Percentiles rank a stretch among this genome's conserved stretches.
phyloP scores from a whole-genome alignment of 371 early-diverging fungal species.

The Gilbertella persicaria region DNA sequence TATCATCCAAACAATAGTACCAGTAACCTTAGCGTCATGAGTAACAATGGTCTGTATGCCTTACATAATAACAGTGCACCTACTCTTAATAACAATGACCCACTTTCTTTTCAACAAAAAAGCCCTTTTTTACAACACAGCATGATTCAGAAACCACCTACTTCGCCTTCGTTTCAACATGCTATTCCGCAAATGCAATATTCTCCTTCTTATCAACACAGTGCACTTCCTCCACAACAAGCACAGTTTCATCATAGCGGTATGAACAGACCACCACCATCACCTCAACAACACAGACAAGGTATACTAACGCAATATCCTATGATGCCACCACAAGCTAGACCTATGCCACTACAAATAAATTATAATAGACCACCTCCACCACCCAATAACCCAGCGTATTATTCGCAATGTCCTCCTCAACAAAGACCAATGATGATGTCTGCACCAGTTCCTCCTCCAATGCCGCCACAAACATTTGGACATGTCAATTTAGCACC shows the following conservation, averaged over 20 bases:
- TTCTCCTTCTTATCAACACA: slow-evolving; percentile 5
- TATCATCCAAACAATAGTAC: neutral
- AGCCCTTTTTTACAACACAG: neutral
- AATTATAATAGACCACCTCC: slow-evolving; percentile 9
- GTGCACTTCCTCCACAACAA: neutral
- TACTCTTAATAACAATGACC: neutral
- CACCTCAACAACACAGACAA: slow-evolving; percentile 10
- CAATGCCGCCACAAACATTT: neutral
- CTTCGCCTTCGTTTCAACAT: slow-evolving; percentile 9
- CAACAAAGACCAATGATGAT: slow-evolving; percentile 4
- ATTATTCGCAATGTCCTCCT: neutral
- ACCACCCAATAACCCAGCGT: slow-evolving; percentile 1
- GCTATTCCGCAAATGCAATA: neutral
- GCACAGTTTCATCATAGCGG: slow-evolving; percentile 5
- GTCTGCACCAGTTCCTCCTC: no score
- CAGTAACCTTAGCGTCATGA: neutral
- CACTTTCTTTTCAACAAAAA: neutral
- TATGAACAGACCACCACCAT: no score
- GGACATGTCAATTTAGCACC: neutral
- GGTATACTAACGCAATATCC: neutral
- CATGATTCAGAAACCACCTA: neutral
- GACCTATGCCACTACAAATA: no score
- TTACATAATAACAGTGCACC: neutral
- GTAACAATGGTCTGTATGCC: neutral
- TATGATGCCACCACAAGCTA: slow-evolving; percentile 7